Percentiles rank a stretch among this genome's conserved stretches.
Conservation (phyloP, 208 protist species). For the Endotrypanum monterogeii region DNA sequence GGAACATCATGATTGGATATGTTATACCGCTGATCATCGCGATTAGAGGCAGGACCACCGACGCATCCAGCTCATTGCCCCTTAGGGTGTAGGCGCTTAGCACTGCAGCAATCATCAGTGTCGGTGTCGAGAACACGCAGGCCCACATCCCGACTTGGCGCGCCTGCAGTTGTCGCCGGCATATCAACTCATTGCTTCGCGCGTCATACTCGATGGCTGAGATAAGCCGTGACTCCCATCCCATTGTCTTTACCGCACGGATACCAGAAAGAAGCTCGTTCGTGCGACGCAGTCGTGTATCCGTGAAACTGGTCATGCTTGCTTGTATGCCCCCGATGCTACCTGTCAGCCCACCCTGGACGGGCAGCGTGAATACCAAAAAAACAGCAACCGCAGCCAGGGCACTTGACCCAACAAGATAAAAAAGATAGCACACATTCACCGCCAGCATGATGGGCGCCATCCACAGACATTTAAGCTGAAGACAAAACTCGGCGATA, state of each 20-base stretch:
- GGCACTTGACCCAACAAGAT: slow-evolving; percentile 64
- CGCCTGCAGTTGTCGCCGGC: slow-evolving; percentile 28
- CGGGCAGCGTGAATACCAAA: slow-evolving; percentile 55
- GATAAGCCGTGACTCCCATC: slow-evolving; percentile 81
- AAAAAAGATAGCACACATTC: slow-evolving; percentile 47
- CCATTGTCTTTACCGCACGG: slow-evolving; percentile 93
- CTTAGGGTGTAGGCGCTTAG: slow-evolving; percentile 44
- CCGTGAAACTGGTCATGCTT: slow-evolving; percentile 46
- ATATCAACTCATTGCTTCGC: slow-evolving; percentile 43
- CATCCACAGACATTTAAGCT: slow-evolving; percentile 42
- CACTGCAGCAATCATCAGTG: slow-evolving; percentile 50
- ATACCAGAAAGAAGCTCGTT: slow-evolving; percentile 93
- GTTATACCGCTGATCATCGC: slow-evolving; percentile 74
- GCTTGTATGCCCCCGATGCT: slow-evolving; percentile 24
- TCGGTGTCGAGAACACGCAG: slow-evolving; percentile 49
- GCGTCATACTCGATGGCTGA: slow-evolving; percentile 35
- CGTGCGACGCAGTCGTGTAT: slow-evolving; percentile 85
- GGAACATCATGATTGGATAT: slow-evolving; percentile 81
- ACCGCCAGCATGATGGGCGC: slow-evolving; percentile 75
- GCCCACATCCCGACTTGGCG: slow-evolving; percentile 26
- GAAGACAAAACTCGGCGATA: slow-evolving; percentile 40
- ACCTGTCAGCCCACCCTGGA: slow-evolving; percentile 56
- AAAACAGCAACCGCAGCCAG: slow-evolving; percentile 74
- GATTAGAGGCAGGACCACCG: slow-evolving; percentile 83
- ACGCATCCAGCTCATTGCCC: slow-evolving; percentile 59